Conservation (phyloP, 2,329 filamentous ascomycete genomes). For the Taxawa tesnikishii region DNA sequence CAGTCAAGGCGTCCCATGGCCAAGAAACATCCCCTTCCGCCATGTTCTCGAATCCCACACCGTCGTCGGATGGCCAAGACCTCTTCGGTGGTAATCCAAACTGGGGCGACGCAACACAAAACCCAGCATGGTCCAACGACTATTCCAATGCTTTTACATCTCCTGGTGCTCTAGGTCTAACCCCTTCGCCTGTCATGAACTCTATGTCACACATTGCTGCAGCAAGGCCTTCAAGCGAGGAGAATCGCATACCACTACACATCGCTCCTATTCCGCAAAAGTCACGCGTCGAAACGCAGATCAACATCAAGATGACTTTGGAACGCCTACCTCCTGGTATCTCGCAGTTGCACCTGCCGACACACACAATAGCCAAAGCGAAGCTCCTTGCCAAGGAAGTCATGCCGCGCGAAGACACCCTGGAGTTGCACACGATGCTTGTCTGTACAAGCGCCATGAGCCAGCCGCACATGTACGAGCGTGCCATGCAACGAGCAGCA, state of each 20-base stretch:
- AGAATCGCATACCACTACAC: slow-evolving; percentile 19
- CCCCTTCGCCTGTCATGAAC: slow-evolving; percentile 21
- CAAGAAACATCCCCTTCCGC: slow-evolving; percentile 17
- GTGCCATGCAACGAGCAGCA: slow-evolving; percentile 53
- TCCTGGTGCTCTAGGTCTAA: slow-evolving; percentile 18
- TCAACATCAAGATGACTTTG: slow-evolving; percentile 72
- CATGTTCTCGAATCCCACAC: slow-evolving; percentile 20
- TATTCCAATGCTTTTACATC: slow-evolving; percentile 19
- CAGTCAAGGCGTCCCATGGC: slow-evolving; percentile 7
- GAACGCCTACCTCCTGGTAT: slow-evolving; percentile 63
- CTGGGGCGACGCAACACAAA: slow-evolving; percentile 15
- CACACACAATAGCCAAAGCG: slow-evolving; percentile 86
- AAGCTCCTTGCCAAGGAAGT: slow-evolving; percentile 74
- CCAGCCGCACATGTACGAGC: slow-evolving; percentile 51
- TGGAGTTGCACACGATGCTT: slow-evolving; percentile 68
- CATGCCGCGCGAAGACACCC: slow-evolving; percentile 55
- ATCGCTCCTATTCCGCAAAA: slow-evolving; percentile 40
- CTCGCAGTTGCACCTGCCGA: slow-evolving; percentile 72
- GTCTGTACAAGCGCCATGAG: slow-evolving; percentile 91
- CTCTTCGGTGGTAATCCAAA: slow-evolving; percentile 16
- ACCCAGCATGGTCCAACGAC: slow-evolving; percentile 19
- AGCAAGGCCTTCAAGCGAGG: slow-evolving; percentile 6
- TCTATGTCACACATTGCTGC: slow-evolving; percentile 11
- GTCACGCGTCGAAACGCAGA: slow-evolving; percentile 92
- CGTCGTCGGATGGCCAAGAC: slow-evolving; percentile 22